Base-by-base conservation (phyloP, 2,329 filamentous ascomycete species). In the Ceratocystis harringtonii region DNA sequence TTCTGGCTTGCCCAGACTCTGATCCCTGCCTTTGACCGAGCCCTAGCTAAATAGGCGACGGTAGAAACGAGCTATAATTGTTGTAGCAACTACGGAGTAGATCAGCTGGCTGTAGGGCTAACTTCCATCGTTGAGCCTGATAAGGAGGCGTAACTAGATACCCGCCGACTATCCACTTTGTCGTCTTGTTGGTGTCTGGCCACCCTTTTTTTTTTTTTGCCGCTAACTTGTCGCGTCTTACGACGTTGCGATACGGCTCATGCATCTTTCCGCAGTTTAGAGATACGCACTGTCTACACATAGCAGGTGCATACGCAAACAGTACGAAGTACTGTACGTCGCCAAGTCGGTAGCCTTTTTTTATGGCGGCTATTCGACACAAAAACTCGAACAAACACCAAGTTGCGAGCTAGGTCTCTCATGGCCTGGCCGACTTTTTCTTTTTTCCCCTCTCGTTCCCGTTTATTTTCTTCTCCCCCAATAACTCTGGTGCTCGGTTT, bases 1-100 rank as follows among this genome's bases (percentile, higher is more conserved):
- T 99, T 99, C 86, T 99, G 94, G 94, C 85, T 99, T 74, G 94
- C 94, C 66, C 94, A 99, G 81, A 97, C 94, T 36, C 81, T 99
- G 72, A 99, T 99, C 74, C 94, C 94, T 63, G 88, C 91, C 48
- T 97, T 97, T 76, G 89, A 85, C 71, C 74, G 71, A 66, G 76
- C 76, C 69, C 71, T 81, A 66, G 73, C 72, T 67, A 74, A 73
- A 70, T 75, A 72, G 70, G 69, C 65, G 63, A 45, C 19, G 25
- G 25, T 8, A 10, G 3, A 52, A 25, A 8, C 48, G 48, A 52
- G 10, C 36, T 12, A 12, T 1, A 15, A 15, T 12, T 41, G 36
- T 41, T 41, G 36, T 41, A 41, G 36, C 36, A 41, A 41, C 12
- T 15, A 41, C 36, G 1, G 36, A 41, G 12, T 15, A 41, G 10